Percentiles rank a stretch among this genome's conserved stretches.
Conservation (phyloP, 2,329 filamentous ascomycete species). For the Rhynchosporium agropyri region DNA sequence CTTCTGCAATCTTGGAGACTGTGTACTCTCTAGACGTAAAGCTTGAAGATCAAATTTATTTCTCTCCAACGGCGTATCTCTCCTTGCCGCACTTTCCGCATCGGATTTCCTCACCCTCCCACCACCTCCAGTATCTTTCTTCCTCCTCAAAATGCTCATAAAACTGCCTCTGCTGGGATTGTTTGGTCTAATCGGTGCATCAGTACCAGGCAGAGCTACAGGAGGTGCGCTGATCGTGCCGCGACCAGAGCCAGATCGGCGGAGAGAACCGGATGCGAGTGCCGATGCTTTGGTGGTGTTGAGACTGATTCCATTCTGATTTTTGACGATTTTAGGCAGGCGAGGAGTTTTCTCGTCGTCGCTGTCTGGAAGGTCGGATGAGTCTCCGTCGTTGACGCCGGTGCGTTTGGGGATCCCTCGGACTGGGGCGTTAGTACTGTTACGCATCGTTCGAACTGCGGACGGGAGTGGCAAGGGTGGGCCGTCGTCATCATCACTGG, state of each 20-base stretch:
- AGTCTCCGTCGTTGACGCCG: slow-evolving; percentile 59
- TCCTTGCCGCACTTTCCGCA: slow-evolving; percentile 60
- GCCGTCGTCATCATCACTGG: slow-evolving; percentile 58
- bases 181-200: slow-evolving; percentile 34
- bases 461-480: slow-evolving; percentile 25
- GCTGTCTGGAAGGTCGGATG: slow-evolving; percentile 63
- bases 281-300: slow-evolving; percentile 22
- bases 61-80: slow-evolving; percentile 65
- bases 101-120: slow-evolving; percentile 53
- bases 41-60: slow-evolving; percentile 55
- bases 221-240: slow-evolving; percentile 36
- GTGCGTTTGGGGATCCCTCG: slow-evolving; percentile 54
- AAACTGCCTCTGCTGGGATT: slow-evolving; percentile 53
- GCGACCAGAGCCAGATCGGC: slow-evolving; percentile 44
- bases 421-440: slow-evolving; percentile 26
- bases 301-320: slow-evolving; percentile 25
- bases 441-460: slow-evolving; percentile 31
- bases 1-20: slow-evolving; percentile 24
- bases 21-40: slow-evolving; percentile 43
- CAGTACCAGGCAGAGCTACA: slow-evolving; percentile 5
- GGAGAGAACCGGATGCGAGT: slow-evolving; percentile 41
- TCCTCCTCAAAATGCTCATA: slow-evolving; percentile 65
- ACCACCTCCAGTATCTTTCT: slow-evolving; percentile 57
- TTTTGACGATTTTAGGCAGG: slow-evolving; percentile 28
- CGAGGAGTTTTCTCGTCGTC: slow-evolving; percentile 52